Evolutionary conservation across 805 yeast species (phyloP).

Genomic region (Peterozyma toletana): DNA sequence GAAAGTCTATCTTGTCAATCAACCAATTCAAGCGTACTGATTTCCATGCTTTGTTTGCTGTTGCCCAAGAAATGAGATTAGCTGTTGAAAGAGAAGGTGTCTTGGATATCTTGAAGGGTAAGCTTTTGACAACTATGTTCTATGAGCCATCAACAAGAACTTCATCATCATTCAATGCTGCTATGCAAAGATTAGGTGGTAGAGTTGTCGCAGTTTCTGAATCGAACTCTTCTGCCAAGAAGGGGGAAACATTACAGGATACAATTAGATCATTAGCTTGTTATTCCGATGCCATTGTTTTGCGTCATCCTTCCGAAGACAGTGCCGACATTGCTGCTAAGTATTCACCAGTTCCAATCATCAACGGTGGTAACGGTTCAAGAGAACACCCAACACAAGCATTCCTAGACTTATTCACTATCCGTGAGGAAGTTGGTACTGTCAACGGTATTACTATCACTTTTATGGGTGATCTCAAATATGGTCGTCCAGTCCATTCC

Average conservation of each 20-base stretch:
- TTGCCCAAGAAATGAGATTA: slow-evolving; percentile 96
- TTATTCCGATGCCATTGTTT: slow-evolving; percentile 92
- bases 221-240: slow-evolving; percentile 87
- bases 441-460: slow-evolving; percentile 97
- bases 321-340: slow-evolving; percentile 93
- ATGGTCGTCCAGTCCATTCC: slow-evolving; percentile 98
- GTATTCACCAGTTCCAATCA: slow-evolving; percentile 93
- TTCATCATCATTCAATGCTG: slow-evolving; percentile 94
- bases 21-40: slow-evolving; percentile 82
- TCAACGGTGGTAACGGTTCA: slow-evolving; percentile 97
- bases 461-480: slow-evolving; percentile 97
- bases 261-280: slow-evolving; percentile 92
- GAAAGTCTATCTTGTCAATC: slow-evolving; percentile 84
- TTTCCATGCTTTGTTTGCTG: slow-evolving; percentile 86
- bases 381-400: slow-evolving; percentile 99
- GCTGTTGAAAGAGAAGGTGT: slow-evolving; percentile 97
- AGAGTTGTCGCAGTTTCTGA: slow-evolving; percentile 85
- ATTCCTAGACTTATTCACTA: slow-evolving; percentile 92
- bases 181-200: slow-evolving; percentile 99
- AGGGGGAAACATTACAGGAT: slow-evolving; percentile 97
- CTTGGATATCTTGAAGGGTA: slow-evolving; percentile 81
- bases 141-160: slow-evolving; percentile 99
- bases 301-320: slow-evolving; percentile 93
- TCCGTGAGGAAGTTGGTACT: slow-evolving; percentile 97
- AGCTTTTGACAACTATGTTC: slow-evolving; percentile 89